Conservation (phyloP, 176 grass and related monocot species). For the Zoysia pacifica region DNA sequence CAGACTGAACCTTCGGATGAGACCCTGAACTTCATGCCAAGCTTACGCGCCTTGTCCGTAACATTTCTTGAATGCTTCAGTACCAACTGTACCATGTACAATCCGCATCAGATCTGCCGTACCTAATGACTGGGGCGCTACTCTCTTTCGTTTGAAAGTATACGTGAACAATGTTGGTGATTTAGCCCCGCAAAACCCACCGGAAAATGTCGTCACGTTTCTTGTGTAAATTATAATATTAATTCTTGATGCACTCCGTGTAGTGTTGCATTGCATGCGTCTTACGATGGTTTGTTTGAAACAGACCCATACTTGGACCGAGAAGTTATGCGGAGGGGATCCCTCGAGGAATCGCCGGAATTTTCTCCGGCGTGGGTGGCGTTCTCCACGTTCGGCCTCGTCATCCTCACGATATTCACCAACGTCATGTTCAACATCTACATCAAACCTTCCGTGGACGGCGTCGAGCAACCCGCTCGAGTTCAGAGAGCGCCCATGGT, state of each 20-base stretch:
- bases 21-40: not conserved
- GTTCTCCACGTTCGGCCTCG: slow-evolving; percentile 58
- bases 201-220: not conserved
- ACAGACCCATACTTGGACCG: slow-evolving; percentile 68
- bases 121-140: not conserved
- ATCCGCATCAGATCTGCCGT: not conserved
- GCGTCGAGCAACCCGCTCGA: slow-evolving; percentile 47
- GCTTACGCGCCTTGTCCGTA: not conserved
- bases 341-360: slow-evolving; percentile 62
- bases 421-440: slow-evolving; percentile 77
- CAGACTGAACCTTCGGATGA: not conserved
- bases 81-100: not conserved
- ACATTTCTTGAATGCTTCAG: not conserved
- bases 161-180: not conserved
- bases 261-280: not conserved
- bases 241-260: no score
- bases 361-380: slow-evolving; percentile 61
- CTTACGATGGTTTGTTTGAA: slow-evolving; percentile 25
- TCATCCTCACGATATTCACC: slow-evolving; percentile 79
- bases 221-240: not conserved
- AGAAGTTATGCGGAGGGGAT: slow-evolving; percentile 56
- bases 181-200: not conserved
- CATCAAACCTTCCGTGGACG: slow-evolving; percentile 79
- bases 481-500: slow-evolving; percentile 61
- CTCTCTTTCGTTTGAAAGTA: not conserved